phyloP scores from a whole-genome alignment of 768 basidiomycete genomes.

The Psilocybe azurescens region DNA sequence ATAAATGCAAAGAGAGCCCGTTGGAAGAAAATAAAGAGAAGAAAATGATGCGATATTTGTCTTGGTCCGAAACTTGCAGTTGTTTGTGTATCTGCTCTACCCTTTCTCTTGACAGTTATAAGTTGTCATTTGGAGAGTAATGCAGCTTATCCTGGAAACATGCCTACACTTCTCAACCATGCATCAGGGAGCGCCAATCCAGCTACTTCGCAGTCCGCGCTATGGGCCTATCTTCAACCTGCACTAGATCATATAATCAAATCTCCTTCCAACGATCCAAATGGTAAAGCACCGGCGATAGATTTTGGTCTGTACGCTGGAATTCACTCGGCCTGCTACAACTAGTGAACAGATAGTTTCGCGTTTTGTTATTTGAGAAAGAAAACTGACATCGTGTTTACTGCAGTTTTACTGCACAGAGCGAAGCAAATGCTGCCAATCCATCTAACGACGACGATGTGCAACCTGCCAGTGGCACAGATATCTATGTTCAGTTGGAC shows the following conservation, averaged over 20 bases:
- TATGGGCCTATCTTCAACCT: slow-evolving; percentile 79
- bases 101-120: slow-evolving; percentile 1
- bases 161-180: slow-evolving; percentile 51
- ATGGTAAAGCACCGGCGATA: slow-evolving; percentile 69
- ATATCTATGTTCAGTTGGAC: slow-evolving; percentile 78
- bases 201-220: slow-evolving; percentile 68
- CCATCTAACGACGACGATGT: slow-evolving; percentile 14
- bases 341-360: slow-evolving; percentile 59
- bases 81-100: neutral
- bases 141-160: slow-evolving; percentile 17
- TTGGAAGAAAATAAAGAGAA: no score
- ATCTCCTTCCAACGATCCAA: slow-evolving; percentile 60
- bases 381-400: slow-evolving; percentile 19
- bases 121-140: neutral
- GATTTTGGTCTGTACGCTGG: slow-evolving; percentile 77
- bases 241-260: slow-evolving; percentile 80
- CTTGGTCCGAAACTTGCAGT: neutral
- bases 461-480: slow-evolving; percentile 53
- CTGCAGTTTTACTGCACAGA: slow-evolving; percentile 58
- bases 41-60: neutral
- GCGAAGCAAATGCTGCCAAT: slow-evolving; percentile 42
- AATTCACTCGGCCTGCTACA: slow-evolving; percentile 83
- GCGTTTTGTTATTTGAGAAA: slow-evolving; percentile 3
- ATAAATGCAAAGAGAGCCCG: neutral
- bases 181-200: slow-evolving; percentile 75